These are phyloP conservation scores for Paecilomyces sp. DNA, from an alignment of 2,329 filamentous ascomycete species.

Conservation along the genomic window DNA sequence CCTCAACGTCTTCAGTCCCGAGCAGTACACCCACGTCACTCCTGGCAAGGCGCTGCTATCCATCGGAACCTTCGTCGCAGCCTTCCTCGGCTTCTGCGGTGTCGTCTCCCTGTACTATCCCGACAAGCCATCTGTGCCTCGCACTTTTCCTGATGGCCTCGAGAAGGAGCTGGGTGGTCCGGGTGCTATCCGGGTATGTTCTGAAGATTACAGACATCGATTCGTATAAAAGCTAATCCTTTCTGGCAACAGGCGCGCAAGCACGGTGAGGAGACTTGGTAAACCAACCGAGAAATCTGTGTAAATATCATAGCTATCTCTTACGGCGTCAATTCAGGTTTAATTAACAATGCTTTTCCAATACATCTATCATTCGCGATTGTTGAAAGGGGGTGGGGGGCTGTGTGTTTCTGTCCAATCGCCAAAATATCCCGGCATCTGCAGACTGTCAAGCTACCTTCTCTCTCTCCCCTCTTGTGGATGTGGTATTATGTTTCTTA, in stretches of 20 bases:
- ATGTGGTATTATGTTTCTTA: not conserved
- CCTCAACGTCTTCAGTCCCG: conserved; percentile 79
- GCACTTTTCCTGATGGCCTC: conserved; percentile 62
- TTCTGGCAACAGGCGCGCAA: conserved; percentile 27
- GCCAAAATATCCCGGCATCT: not conserved
- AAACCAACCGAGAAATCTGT: conserved; percentile 20
- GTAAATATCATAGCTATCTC: conserved; percentile 31
- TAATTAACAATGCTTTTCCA: conserved; percentile 12
- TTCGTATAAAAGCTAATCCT: conserved; percentile 1
- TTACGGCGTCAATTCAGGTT: conserved; percentile 23
- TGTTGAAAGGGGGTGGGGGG: not conserved
- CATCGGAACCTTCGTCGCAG: conserved; percentile 59
- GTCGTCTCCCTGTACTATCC: conserved; percentile 64
- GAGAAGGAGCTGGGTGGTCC: conserved; percentile 68
- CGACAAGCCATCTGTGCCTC: conserved; percentile 61
- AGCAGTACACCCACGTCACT: conserved; percentile 80
- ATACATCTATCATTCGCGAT: not conserved
- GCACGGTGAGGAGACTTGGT: conserved; percentile 30
- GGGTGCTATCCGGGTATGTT: conserved; percentile 58
- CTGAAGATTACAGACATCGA: not conserved
- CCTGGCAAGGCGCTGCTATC: conserved; percentile 63
- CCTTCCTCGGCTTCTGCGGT: conserved; percentile 59
- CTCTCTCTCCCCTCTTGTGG: not conserved
- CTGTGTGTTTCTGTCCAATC: not conserved
- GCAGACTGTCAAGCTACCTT: not conserved